Percentiles rank a stretch among this genome's conserved stretches.
Evolutionary conservation across 441 rosid species (phyloP).

Genomic region (Bocquillonia castaneifolia): DNA sequence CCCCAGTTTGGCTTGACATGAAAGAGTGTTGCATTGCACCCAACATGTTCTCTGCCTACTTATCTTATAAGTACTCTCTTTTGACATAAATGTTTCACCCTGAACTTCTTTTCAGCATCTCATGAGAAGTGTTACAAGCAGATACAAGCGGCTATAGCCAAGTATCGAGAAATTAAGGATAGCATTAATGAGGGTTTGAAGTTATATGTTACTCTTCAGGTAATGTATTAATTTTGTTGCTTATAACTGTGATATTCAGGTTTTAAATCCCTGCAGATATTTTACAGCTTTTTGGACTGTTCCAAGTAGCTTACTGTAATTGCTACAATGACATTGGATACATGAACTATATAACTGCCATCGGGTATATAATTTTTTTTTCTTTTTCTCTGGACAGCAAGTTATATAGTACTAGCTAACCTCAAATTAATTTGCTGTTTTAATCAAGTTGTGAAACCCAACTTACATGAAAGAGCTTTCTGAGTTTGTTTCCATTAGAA

Average conservation of each 20-base stretch:
- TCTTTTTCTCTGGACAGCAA: no score
- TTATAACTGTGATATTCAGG: background rate
- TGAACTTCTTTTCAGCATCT: slow-evolving; percentile 49
- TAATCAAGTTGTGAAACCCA: background rate
- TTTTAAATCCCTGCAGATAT: no score
- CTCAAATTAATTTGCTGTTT: background rate
- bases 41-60: background rate
- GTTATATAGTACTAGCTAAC: slow-evolving; percentile 8
- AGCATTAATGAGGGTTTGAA: slow-evolving; percentile 89
- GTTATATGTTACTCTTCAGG: slow-evolving; percentile 96
- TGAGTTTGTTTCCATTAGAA: background rate
- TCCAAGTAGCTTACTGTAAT: no score
- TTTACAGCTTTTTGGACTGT: no score
- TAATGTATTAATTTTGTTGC: slow-evolving; percentile 26
- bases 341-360: no score
- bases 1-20: background rate
- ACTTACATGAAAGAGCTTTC: slow-evolving; percentile 18
- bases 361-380: no score
- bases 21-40: background rate
- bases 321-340: no score
- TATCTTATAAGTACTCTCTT: background rate
- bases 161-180: slow-evolving; percentile 88
- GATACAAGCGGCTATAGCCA: slow-evolving; percentile 79
- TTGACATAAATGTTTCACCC: slow-evolving; percentile 12
- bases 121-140: slow-evolving; percentile 87